A percentile compares a stretch with the other conserved stretches of the same genome.
These are phyloP conservation scores for Chlamydomonas sp. DNA, from an alignment of 139 green algal species.

Conservation along the genomic window DNA sequence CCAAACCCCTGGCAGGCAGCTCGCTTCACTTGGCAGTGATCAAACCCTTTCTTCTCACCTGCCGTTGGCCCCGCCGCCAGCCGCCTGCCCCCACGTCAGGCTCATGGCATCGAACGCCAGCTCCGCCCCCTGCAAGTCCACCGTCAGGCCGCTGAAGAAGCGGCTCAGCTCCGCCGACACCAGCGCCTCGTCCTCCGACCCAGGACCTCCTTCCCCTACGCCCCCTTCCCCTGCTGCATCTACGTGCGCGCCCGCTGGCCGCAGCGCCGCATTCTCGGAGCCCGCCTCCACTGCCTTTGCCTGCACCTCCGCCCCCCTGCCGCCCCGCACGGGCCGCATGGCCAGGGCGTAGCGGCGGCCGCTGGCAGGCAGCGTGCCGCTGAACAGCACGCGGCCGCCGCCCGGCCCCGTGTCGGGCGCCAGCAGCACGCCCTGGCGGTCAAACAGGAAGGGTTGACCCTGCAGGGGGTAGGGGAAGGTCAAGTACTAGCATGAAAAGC, in stretches of 20 bases:
- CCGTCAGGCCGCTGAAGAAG: constrained; percentile 44
- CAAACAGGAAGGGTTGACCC: constrained; percentile 51
- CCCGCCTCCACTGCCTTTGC: background rate
- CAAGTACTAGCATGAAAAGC: background rate
- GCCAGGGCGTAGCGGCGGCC: constrained; percentile 41
- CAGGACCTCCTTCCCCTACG: background rate
- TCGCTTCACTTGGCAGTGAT: too few species aligned
- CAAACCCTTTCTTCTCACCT: too few species aligned
- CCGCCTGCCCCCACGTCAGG: constrained; percentile 9
- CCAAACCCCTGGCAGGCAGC: too few species aligned
- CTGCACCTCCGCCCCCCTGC: constrained; percentile 23
- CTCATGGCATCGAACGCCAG: constrained; percentile 32
- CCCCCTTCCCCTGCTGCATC: background rate
- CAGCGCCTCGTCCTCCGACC: constrained; percentile 24
- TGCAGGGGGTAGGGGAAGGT: background rate
- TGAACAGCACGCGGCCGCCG: constrained; percentile 21
- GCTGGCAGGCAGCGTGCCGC: constrained; percentile 33
- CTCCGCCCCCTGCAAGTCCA: constrained; percentile 52
- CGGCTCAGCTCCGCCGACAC: constrained; percentile 25
- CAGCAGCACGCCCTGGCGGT: constrained; percentile 27
- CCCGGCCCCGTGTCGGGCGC: background rate
- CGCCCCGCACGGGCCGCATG: constrained; percentile 35
- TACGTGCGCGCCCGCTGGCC: background rate
- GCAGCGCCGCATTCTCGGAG: too few species aligned
- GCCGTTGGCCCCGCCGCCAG: background rate